Base-by-base conservation (phyloP, 2,329 filamentous ascomycete genomes). In the Cercospora janseana region DNA sequence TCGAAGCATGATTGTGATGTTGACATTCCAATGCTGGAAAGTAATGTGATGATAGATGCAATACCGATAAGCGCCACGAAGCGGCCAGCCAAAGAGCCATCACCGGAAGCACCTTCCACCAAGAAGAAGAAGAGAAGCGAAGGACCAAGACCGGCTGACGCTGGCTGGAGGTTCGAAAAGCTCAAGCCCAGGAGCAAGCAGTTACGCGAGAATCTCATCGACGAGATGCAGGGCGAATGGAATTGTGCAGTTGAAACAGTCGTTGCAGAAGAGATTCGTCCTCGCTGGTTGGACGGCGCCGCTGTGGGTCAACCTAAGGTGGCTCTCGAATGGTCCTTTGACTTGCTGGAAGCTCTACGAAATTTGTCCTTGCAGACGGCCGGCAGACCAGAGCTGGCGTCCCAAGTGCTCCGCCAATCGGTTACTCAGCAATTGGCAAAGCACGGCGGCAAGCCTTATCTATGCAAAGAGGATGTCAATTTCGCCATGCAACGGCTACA, bases 151-250 rank as follows among this genome's bases (percentile, higher is more conserved):
- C 26, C 41, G 8, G 26, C 15, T 10, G 41, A 44, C 10, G 16
- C 41, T 1, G 41, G 41, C 18, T 44, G 41, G 41, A 44, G 26
- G 18, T 44, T 44, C n/a, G 26, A 44, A 10, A 20, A 23, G 26
- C 41, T 44, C 15, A 32, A 27, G 26, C 13, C 12, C 15, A 21
- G 13, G 28, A 28, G 41, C 6, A 44, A 31, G 18, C 41, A 29
- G 15, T 16, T 31, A 23, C 27, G 41, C 4, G 15, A 18, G n/a
- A n/a, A 28, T 21, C 41, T 44, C 12, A 44, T 44, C 18, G 27
- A 44, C 6, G 41, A 44, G 27, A 31, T 44, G 26, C 26, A 44
- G n/a, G 12, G 5, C 12, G 18, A 29, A 9, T 44, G 41, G 41
- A 23, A 20, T 16, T 6, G 24, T 15, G 6, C 41, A 13, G 41